Evolutionary conservation across 1,139 yeast species (phyloP), one percentile per base, ranked within the genome.

Genomic region (Sporopachydermia cereana): DNA sequence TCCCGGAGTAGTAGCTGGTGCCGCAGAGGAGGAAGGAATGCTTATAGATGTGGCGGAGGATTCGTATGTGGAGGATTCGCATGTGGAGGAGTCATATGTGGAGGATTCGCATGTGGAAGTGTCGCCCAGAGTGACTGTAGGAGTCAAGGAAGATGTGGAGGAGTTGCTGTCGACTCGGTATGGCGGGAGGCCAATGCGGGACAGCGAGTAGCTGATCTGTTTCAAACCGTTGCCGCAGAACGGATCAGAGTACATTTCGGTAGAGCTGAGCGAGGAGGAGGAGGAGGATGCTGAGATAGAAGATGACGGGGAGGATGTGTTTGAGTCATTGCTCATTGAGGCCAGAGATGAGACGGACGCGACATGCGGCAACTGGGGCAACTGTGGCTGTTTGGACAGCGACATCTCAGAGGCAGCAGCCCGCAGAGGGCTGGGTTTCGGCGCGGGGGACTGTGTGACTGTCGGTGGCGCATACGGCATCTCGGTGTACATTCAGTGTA

Each of bases 121-220:
- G n/a, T n/a, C n/a, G n/a, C n/a, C n/a, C n/a, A n/a, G n/a, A 43
- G 22, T 12, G 29, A 43, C 29, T 25, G 29, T 24, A 17, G 44
- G 17, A 4, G 51, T 43, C 18, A 43, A 29, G 22, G 24, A 29
- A 39, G 47, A 24, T 2, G 41, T 30, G 14, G 42, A 23, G n/a
- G 24, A 14, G 20, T 5, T 36, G 41, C 4, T n/a, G 22, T 17
- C 24, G 17, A n/a, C 24, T n/a, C 20, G 17, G 20, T 5, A 21
- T 17, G 20, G 24, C 20, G 22, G 41, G 20, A 36, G 41, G 22
- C 43, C 43, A 22, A 44, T 39, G 3, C 29, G 29, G 29, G 7
- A 7, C 14, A 25, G 12, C 14, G 29, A 7, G 29, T 25, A 25
- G 29, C 14, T 25, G 14, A 25, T 7, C 29, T 25, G 29, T 41